Base-by-base conservation (phyloP, 345 rosid species). In the Linum lewisii region DNA sequence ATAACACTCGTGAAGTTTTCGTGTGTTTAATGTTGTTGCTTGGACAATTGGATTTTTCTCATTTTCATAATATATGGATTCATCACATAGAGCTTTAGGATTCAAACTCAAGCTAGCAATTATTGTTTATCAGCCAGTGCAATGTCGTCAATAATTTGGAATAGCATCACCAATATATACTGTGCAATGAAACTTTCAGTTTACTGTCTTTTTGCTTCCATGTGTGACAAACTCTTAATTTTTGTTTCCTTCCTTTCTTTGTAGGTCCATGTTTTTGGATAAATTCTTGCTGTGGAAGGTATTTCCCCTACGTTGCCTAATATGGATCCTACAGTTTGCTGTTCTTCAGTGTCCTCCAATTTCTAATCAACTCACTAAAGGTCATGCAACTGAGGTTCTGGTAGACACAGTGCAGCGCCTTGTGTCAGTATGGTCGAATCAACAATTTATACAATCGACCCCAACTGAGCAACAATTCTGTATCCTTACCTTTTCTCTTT, bases 241-340 rank as follows among this genome's bases (percentile, higher is more conserved):
- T 9, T 50, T 4, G 13, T n/a, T 67, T 51, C 42, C 58, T 58
- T 73, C 60, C 37, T 44, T 58, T 8, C 2, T 24, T 21, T 44
- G 59, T 83, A 93, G 99, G 83, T 75, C 85, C 61, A 63, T 93
- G 78, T 83, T 89, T 74, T 69, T 82, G 66, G 91, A 93, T 70
- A 93, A 85, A 61, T 89, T 93, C 77, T 74, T 89, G 69, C 84
- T 89, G 3, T 93, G 99, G 99, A 89, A 93, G 80, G 85, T 93
- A 60, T 85, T 87, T 72, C 95, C 99, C 63, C 55, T 86, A 44
- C 66, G 82, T 69, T 93, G 97, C 80, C 82, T 89, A 62, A 79
- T 80, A 69, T 89, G 97, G 99, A 83, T 89, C 59, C 76, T 93
- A 66, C 97, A 93, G 54, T 86, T 86, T 77, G 80, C 91, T 55